Base-by-base conservation (phyloP, 2,329 filamentous ascomycete genomes). In the Teratosphaeria nubilosa region DNA sequence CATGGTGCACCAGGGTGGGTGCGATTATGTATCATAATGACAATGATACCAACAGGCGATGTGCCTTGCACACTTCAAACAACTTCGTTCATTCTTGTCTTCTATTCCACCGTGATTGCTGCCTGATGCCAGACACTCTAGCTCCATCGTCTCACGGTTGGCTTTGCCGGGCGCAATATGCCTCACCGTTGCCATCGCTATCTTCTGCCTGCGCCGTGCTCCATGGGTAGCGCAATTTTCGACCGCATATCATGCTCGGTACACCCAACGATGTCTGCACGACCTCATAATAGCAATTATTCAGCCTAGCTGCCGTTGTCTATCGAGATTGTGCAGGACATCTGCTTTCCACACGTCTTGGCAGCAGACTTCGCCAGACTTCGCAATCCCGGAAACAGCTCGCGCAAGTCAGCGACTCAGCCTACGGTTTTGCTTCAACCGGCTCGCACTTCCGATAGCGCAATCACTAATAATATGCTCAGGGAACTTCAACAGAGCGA, bases 21-120 rank as follows among this genome's bases (percentile, higher is more conserved):
- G 63, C 61, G 62, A 58, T 59, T 57, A 61, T 68, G 71, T 72
- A 73, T 72, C 70, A 72, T 73, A 73, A 73, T 71, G 71, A 71
- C 65, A 62, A 70, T 71, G 70, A 62, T 70, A 65, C 69, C 63
- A 48, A 48, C n/a, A 65, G 60, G 59, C 63, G 64, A 62, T 60
- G 20, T 60, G 63, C 61, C 62, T 64, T 59, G 52, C 51, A 54
- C 31, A 45, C 60, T 64, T 68, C 64, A 67, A 58, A 20, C 20
- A 53, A n/a, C n/a, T n/a, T n/a, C 25, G 2, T 14, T 16, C n/a
- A 6, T 16, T 53, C 45, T 30, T 9, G 4, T 7, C 11, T 22
- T 13, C 14, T 55, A 1, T 32, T 27, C 22, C 25, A 30, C 6
- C 22, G 51, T 53, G 51, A 53, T 6, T 22, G 16, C 13, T 30